Conservation (phyloP, 768 basidiomycete species). For the Pleurotus citrinopileatus region DNA sequence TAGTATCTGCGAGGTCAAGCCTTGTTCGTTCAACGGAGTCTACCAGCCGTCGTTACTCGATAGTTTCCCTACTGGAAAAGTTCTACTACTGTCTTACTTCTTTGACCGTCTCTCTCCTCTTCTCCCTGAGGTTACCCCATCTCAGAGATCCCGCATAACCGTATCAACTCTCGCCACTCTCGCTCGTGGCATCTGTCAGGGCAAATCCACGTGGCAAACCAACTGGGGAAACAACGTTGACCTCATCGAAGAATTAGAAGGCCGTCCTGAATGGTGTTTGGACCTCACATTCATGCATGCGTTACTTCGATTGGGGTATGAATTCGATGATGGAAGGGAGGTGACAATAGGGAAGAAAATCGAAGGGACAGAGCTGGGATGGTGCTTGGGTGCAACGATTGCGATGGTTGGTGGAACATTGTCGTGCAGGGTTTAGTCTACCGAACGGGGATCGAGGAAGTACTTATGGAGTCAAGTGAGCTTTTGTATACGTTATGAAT, state of each 20-base stretch:
- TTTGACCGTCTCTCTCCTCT: slow-evolving; percentile 91
- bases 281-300: slow-evolving; percentile 96
- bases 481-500: not conserved
- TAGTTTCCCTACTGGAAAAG: slow-evolving; percentile 80
- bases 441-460: too few relatives aligned
- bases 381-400: slow-evolving; percentile 86
- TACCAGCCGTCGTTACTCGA: slow-evolving; percentile 93
- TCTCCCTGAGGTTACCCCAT: slow-evolving; percentile 29
- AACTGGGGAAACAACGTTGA: slow-evolving; percentile 38
- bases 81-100: slow-evolving; percentile 96
- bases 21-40: slow-evolving; percentile 96
- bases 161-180: slow-evolving; percentile 61
- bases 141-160: slow-evolving; percentile 28
- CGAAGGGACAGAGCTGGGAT: slow-evolving; percentile 87
- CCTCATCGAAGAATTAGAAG: slow-evolving; percentile 63
- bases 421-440: slow-evolving; percentile 49
- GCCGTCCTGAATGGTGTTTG: slow-evolving; percentile 90
- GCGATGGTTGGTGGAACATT: slow-evolving; percentile 65
- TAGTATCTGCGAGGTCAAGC: slow-evolving; percentile 85
- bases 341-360: slow-evolving; percentile 86
- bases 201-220: slow-evolving; percentile 55
- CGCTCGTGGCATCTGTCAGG: slow-evolving; percentile 73
- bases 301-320: slow-evolving; percentile 85
- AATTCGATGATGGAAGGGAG: slow-evolving; percentile 67
- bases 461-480: too few relatives aligned